Percentiles rank a stretch among this genome's conserved stretches.
Conservation (phyloP, 305 asterid species). For the Ilex paraguariensis region DNA sequence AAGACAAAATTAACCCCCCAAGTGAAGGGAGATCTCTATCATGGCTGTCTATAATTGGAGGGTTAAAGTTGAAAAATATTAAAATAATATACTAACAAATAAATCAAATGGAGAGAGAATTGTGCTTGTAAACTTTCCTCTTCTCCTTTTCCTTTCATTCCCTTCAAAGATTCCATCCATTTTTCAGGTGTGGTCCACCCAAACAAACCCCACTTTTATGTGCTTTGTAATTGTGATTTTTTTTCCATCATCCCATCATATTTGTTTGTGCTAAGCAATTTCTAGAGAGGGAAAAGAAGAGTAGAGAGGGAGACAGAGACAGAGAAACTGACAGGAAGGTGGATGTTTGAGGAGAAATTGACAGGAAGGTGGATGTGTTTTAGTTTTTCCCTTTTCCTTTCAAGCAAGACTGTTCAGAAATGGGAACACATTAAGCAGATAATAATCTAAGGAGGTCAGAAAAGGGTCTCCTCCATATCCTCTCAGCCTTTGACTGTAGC, state of each 20-base stretch:
- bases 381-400: constrained; percentile 17
- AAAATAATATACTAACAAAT: constrained; percentile 3
- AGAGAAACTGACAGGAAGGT: constrained; percentile 24
- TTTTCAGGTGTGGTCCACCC: constrained; percentile 19
- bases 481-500: constrained; percentile 8
- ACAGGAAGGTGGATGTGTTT: constrained; percentile 19
- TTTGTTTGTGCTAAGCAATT: constrained; percentile 13
- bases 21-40: constrained; percentile 11
- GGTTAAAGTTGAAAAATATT: constrained; percentile 26
- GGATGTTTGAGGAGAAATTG: constrained; percentile 16
- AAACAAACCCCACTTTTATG: constrained; percentile 30
- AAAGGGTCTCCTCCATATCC: constrained; percentile 20
- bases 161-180: constrained; percentile 33
- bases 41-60: constrained; percentile 28
- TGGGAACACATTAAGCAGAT: constrained; percentile 24
- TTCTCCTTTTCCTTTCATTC: background rate
- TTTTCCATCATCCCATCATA: constrained; percentile 20
- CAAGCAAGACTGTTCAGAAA: constrained; percentile 12
- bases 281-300: constrained; percentile 1
- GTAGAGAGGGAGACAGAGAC: constrained; percentile 17
- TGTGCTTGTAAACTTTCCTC: background rate
- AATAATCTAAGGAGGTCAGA: constrained; percentile 31
- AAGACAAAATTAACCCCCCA: too few relatives aligned
- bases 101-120: too few relatives aligned
- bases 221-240: constrained; percentile 3